Evolutionary conservation across 768 basidiomycete genomes (phyloP), one percentile per base, ranked within the genome.

Genomic region (Phaffia tasmanica): DNA sequence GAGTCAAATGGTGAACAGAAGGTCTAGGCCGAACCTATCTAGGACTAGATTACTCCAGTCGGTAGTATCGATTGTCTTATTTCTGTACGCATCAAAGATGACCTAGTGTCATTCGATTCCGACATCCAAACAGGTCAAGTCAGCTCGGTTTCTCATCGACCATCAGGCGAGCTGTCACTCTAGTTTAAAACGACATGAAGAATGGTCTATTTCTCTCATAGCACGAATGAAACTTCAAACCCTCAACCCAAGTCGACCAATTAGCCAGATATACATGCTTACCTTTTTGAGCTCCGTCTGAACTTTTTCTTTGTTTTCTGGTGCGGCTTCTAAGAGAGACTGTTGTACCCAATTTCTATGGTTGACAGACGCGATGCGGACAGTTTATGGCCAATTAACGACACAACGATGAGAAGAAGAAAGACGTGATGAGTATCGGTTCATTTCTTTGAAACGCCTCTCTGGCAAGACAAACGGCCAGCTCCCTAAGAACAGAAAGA

Each of bases 341-440:
- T 85, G 86, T 74, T 92, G 89, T 35, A 98, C 93, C 90, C 92
- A 97, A 75, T 87, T 85, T 79, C 93, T 98, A 27, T 6, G 16
- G 27, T 14, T 14, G 27, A 16, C 53, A 57, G 55, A 19, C 29
- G 21, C 21, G 48, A 11, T 30, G 55, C 11, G 46, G 21, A 48
- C 25, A 59, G 42, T 42, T 11, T 5, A 42, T 42, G 35, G 35
- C 35, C 35, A 42, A 42, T 42, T 4, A 42, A 42, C 11, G 11
- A 42, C 35, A 16, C 0, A 46, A 14, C 29, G n/a, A 62, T 16
- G 51, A 54, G 42, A 35, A 50, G 56, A 19, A 18, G 27, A 25
- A 18, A 60, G 51, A 27, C 18, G 6, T 35, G 47, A 11, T 21
- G 7, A 46, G 46, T 11, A 19, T 19, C 23, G 47, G 53, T 18